These are phyloP conservation scores for Echinosophora koreensis DNA, from an alignment of 306 rosid species.

Conservation along the genomic window DNA sequence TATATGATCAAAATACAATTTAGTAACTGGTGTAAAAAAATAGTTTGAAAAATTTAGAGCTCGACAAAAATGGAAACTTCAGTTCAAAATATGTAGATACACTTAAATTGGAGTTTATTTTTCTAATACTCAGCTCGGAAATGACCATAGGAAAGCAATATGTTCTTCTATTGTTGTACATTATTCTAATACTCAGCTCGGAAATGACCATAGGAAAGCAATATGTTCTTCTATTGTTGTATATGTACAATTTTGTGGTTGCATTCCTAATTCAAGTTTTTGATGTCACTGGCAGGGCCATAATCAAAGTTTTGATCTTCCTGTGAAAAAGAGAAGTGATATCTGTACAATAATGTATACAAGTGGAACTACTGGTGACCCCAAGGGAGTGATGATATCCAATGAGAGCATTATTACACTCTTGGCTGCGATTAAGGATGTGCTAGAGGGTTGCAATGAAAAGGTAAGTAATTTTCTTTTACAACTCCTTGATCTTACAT, in stretches of 20 bases:
- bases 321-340: slow-evolving; percentile 76
- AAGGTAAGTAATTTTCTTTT: slow-evolving; percentile 50
- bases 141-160: neutral
- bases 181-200: too few species aligned
- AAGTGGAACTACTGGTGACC: slow-evolving; percentile 97
- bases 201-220: neutral
- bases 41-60: too few species aligned
- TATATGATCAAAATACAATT: too few species aligned
- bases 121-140: neutral
- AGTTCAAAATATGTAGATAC: neutral
- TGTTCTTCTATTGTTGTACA: slow-evolving; percentile 7
- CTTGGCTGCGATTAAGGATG: slow-evolving; percentile 59
- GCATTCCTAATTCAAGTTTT: slow-evolving; percentile 46
- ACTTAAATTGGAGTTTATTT: neutral
- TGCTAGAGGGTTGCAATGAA: slow-evolving; percentile 65
- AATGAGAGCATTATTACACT: slow-evolving; percentile 81
- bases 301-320: slow-evolving; percentile 69
- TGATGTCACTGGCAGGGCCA: slow-evolving; percentile 64
- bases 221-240: neutral
- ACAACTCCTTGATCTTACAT: slow-evolving; percentile 13
- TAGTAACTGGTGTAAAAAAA: too few species aligned
- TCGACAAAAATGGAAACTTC: neutral
- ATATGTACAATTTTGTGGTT: slow-evolving; percentile 21
- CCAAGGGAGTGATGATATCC: slow-evolving; percentile 92
- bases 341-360: slow-evolving; percentile 97